These are phyloP conservation scores for Corchorus capsularis DNA, from an alignment of 345 rosid species.

Conservation along the genomic window DNA sequence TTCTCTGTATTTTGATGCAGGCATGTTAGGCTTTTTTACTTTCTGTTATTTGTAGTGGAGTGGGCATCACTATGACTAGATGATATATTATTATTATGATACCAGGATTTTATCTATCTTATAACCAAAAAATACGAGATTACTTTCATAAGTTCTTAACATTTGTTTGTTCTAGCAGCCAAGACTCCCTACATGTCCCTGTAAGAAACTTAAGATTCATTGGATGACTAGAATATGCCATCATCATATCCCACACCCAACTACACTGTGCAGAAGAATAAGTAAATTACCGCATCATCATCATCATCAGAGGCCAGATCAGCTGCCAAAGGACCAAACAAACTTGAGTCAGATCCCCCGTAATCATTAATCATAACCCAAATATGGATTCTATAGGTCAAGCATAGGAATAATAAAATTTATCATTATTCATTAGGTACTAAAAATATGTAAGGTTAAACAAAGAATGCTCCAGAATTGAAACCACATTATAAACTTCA, in stretches of 20 bases:
- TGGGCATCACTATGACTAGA: neutral
- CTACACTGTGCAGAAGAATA: neutral
- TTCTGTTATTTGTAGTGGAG: neutral
- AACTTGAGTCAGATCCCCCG: slow-evolving; percentile 20
- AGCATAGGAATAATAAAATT: neutral
- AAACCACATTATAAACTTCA: neutral
- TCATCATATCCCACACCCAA: neutral
- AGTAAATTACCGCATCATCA: slow-evolving; percentile 47
- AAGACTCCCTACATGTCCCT: neutral
- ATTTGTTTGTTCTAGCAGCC: neutral
- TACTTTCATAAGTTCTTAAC: neutral
- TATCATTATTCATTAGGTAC: neutral
- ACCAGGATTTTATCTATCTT: neutral
- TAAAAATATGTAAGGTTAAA: neutral
- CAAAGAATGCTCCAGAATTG: neutral
- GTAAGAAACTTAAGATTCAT: neutral
- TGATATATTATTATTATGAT: neutral
- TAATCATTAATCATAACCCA: neutral
- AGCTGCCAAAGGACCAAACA: slow-evolving; percentile 52
- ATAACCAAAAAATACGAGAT: neutral
- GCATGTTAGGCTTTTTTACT: neutral
- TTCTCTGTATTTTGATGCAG: neutral
- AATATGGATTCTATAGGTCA: neutral
- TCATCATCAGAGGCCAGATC: slow-evolving; percentile 64
- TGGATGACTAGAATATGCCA: neutral